Evolutionary conservation across 129 eudicot species (phyloP).

Genomic region (Centrapalus pauciflorus): DNA sequence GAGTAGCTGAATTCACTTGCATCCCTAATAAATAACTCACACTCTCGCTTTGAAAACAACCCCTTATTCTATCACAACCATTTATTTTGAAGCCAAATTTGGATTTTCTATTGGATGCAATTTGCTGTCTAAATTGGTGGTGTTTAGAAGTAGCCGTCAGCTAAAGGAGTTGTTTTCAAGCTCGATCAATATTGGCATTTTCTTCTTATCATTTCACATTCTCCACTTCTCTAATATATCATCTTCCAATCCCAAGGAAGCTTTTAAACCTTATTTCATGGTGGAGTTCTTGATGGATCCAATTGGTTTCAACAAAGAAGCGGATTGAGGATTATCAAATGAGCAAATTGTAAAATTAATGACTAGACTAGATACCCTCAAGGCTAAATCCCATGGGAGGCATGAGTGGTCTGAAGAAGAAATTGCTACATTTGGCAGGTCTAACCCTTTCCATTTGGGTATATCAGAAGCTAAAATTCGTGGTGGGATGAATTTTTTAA

Average conservation of each 20-base stretch:
- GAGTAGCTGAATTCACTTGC: too few species aligned
- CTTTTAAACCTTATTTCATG: background rate
- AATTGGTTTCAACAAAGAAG: background rate
- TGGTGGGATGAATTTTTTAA: background rate
- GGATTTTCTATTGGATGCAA: background rate
- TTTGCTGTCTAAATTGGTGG: background rate
- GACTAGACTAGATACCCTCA: background rate
- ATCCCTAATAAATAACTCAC: too few species aligned
- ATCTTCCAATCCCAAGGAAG: background rate
- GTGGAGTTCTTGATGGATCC: background rate
- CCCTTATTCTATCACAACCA: too few species aligned
- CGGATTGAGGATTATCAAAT: background rate
- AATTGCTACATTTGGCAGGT: background rate
- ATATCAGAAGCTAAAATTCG: slow-evolving; percentile 13
- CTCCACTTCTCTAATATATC: background rate
- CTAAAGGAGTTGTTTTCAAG: background rate
- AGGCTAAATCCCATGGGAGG: slow-evolving; percentile 13
- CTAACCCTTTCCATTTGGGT: background rate
- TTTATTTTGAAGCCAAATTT: too few species aligned
- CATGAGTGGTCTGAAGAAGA: slow-evolving; percentile 27
- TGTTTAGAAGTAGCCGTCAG: background rate
- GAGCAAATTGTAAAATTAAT: background rate
- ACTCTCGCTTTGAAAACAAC: too few species aligned
- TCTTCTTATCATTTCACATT: background rate
- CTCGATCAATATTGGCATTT: background rate